phyloP scores from a whole-genome alignment of 495 filamentous ascomycete genomes.

The Trichocladium antarcticum region DNA sequence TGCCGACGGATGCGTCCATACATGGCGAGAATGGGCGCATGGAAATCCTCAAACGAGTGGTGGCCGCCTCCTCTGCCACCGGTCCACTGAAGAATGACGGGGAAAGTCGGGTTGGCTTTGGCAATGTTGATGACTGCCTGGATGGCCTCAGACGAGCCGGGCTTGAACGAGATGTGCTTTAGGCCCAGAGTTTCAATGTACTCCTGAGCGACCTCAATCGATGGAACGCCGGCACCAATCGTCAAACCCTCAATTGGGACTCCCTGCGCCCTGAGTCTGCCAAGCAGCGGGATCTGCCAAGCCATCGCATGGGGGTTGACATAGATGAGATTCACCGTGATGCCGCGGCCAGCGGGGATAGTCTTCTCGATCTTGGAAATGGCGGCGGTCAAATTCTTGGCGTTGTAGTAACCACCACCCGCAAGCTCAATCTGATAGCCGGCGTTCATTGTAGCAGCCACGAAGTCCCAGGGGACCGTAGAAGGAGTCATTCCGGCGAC shows the following conservation, averaged over 20 bases:
- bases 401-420: constrained; percentile 91
- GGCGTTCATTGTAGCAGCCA: constrained; percentile 90
- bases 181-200: constrained; percentile 90
- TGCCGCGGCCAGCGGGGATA: constrained; percentile 83
- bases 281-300: constrained; percentile 93
- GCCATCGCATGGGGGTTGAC: constrained; percentile 92
- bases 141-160: constrained; percentile 80
- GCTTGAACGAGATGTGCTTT: constrained; percentile 93
- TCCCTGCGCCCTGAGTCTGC: constrained; percentile 71
- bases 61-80: constrained; percentile 89
- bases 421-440: constrained; percentile 88
- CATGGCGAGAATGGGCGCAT: constrained; percentile 84
- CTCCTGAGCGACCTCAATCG: constrained; percentile 85
- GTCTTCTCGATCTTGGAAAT: constrained; percentile 79
- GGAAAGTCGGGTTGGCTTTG: constrained; percentile 75
- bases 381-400: constrained; percentile 78
- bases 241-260: constrained; percentile 90
- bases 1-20: constrained; percentile 73
- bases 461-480: constrained; percentile 91
- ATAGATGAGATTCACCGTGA: constrained; percentile 91
- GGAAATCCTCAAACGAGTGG: constrained; percentile 93
- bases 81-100: constrained; percentile 88
- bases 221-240: constrained; percentile 88
- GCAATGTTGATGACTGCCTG: constrained; percentile 87
- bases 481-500: constrained; percentile 94